Base-by-base conservation (phyloP, 2,329 filamentous ascomycete genomes). In the Cadophora gregata region DNA sequence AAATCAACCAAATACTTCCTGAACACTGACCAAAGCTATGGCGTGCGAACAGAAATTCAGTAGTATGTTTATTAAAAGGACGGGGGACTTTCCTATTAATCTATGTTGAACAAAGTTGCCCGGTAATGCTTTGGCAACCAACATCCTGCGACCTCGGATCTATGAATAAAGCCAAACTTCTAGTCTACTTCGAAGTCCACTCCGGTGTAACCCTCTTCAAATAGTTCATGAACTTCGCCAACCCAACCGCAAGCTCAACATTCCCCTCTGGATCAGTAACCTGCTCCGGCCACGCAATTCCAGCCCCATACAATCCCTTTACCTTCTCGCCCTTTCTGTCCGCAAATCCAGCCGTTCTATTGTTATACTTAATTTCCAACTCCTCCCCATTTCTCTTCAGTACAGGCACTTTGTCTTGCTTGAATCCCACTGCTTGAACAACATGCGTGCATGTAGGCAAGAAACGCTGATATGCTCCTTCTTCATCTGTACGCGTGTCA, bases 171-270 rank as follows among this genome's bases (percentile, higher is more conserved):
- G n/a, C n/a, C n/a, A n/a, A 42, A 16, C 38, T 19, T 33, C 27
- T 29, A n/a, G 31, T 47, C 42, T 60, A 60, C 31, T 47, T 60
- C 38, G 55, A 27, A 53, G 48, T 72, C 86, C 86, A 89, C 21
- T 78, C 76, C 19, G 84, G 85, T 24, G 81, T 78, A 4, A 87
- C 85, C 67, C 80, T 81, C 77, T 85, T 85, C 63, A 87, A 76
- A 71, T 84, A 89, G 56, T 82, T 86, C 86, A 89, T 89, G 70
- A 90, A 90, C 77, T 90, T 90, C 74, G 81, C 88, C 73, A 89
- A 84, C 0, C 88, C 88, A 60, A 90, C 88, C 0, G 86, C 85
- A 72, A 83, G 80, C 77, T 89, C 87, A 8, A 86, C 83, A 74
- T 88, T 89, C 0, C 87, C 86, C 48, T 82, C 78, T 0, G 86